A percentile compares a stretch with the other conserved stretches of the same genome.
phyloP scores from a whole-genome alignment of 2,329 filamentous ascomycete genomes.

The Hymenoscyphus fructigenus region DNA sequence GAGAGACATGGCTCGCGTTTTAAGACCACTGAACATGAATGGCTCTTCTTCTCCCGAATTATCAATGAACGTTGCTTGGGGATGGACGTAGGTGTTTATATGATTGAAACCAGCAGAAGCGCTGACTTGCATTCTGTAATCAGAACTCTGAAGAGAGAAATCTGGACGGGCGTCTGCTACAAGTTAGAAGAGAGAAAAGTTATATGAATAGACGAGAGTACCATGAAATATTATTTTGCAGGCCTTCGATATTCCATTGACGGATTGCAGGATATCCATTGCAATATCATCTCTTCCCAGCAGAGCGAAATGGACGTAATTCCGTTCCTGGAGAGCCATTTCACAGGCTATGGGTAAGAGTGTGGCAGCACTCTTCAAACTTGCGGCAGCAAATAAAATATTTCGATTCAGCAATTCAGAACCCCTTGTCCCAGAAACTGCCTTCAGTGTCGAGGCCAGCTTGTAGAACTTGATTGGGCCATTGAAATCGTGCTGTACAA shows the following conservation, averaged over 20 bases:
- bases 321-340: slow-evolving; percentile 70
- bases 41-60: slow-evolving; percentile 63
- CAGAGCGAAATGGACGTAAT: slow-evolving; percentile 78
- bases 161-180: slow-evolving; percentile 72
- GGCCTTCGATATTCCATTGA: slow-evolving; percentile 73
- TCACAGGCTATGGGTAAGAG: slow-evolving; percentile 82
- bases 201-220: slow-evolving; percentile 16
- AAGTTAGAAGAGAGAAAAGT: slow-evolving; percentile 17
- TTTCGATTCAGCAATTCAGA: slow-evolving; percentile 59
- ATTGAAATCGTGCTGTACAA: slow-evolving; percentile 54
- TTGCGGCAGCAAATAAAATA: slow-evolving; percentile 77
- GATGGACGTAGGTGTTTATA: slow-evolving; percentile 71
- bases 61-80: slow-evolving; percentile 68
- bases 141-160: slow-evolving; percentile 65
- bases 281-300: slow-evolving; percentile 71
- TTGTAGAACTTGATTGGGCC: slow-evolving; percentile 69
- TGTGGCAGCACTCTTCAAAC: slow-evolving; percentile 67
- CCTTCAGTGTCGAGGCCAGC: slow-evolving; percentile 63
- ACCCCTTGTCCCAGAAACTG: slow-evolving; percentile 54
- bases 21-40: slow-evolving; percentile 64
- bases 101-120: slow-evolving; percentile 68
- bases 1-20: slow-evolving; percentile 51
- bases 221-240: slow-evolving; percentile 67
- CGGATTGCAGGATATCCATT: slow-evolving; percentile 64
- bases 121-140: slow-evolving; percentile 65